These are phyloP conservation scores for Hypholoma sublateritium DNA, from an alignment of 768 basidiomycete genomes.

Conservation along the genomic window DNA sequence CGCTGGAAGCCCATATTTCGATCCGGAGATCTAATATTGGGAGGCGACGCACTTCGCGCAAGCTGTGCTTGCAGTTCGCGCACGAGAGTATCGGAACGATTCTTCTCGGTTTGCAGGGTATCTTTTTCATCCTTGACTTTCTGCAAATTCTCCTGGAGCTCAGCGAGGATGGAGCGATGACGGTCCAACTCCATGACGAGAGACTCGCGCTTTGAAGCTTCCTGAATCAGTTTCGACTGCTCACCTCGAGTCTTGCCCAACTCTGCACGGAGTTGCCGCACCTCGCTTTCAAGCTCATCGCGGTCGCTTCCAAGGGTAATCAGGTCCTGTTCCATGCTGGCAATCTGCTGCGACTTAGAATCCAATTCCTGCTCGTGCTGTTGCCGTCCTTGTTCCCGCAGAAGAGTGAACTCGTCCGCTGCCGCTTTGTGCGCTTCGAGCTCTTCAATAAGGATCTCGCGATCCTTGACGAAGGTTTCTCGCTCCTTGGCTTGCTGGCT, in stretches of 20 bases:
- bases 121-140: slow-evolving; percentile 84
- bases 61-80: slow-evolving; percentile 80
- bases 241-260: slow-evolving; percentile 57
- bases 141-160: slow-evolving; percentile 76
- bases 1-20: slow-evolving; percentile 57
- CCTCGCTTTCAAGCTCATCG: slow-evolving; percentile 41
- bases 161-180: slow-evolving; percentile 73
- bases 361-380: slow-evolving; percentile 46
- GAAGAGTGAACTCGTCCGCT: slow-evolving; percentile 46
- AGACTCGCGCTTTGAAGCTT: slow-evolving; percentile 74
- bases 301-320: slow-evolving; percentile 42
- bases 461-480: slow-evolving; percentile 45
- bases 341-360: slow-evolving; percentile 50
- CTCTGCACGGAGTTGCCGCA: slow-evolving; percentile 56
- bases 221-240: slow-evolving; percentile 63
- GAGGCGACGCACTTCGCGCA: slow-evolving; percentile 58
- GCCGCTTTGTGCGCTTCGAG: slow-evolving; percentile 59
- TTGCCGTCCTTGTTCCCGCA: slow-evolving; percentile 41
- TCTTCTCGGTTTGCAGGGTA: slow-evolving; percentile 69
- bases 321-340: slow-evolving; percentile 51
- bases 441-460: slow-evolving; percentile 52
- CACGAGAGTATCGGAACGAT: slow-evolving; percentile 62
- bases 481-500: slow-evolving; percentile 48
- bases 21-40: slow-evolving; percentile 53
- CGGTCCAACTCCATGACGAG: slow-evolving; percentile 74